phyloP scores from a whole-genome alignment of 257 asterid genomes.

The Salvia hispanica region DNA sequence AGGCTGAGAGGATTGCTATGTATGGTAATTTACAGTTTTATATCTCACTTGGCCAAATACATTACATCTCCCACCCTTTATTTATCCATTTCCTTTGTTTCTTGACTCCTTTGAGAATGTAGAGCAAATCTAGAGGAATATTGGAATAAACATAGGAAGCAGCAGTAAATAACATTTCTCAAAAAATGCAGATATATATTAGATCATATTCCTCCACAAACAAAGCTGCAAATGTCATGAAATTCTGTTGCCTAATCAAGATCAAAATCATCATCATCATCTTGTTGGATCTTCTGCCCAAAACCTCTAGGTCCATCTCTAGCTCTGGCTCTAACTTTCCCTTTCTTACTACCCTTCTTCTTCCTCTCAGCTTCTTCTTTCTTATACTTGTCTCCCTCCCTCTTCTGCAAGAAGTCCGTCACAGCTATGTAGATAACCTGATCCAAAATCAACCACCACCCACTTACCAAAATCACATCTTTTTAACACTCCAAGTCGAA shows the following conservation, averaged over 20 bases:
- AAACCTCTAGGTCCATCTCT: slow-evolving; percentile 80
- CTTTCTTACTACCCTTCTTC: slow-evolving; percentile 58
- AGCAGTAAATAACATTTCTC: too few relatives aligned
- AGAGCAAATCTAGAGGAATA: not conserved
- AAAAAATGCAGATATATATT: not conserved
- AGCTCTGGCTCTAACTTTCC: slow-evolving; percentile 48
- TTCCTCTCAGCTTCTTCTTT: slow-evolving; percentile 71
- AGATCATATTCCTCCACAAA: not conserved
- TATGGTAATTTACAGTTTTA: slow-evolving; percentile 32
- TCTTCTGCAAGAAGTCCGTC: slow-evolving; percentile 82
- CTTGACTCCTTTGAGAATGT: not conserved
- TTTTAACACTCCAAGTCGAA: not conserved
- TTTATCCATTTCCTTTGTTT: not conserved
- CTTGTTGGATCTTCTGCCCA: slow-evolving; percentile 67
- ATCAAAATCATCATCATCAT: slow-evolving; percentile 29
- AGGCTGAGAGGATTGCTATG: slow-evolving; percentile 38
- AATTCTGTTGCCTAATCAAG: slow-evolving; percentile 29
- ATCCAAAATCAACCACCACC: slow-evolving; percentile 26
- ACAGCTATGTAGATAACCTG: slow-evolving; percentile 85
- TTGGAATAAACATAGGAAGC: too few relatives aligned
- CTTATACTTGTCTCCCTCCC: slow-evolving; percentile 75
- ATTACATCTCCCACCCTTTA: not conserved
- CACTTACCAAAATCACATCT: slow-evolving; percentile 23
- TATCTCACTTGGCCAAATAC: slow-evolving; percentile 38
- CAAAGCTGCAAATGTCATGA: not conserved